Evolutionary conservation across 2,329 filamentous ascomycete genomes (phyloP), one percentile per base, ranked within the genome.

Genomic region (Phialocephala sp.): DNA sequence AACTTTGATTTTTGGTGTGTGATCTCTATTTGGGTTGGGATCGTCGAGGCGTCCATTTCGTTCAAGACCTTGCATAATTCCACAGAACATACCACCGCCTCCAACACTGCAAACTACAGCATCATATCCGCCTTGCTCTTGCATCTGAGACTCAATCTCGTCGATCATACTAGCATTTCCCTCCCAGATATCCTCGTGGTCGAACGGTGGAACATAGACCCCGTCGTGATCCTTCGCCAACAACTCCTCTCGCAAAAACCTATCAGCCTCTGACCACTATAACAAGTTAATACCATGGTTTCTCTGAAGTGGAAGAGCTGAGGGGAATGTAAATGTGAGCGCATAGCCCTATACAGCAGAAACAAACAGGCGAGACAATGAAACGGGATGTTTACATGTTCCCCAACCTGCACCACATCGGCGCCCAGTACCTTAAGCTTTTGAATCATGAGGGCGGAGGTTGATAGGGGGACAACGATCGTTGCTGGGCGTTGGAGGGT

Each of bases 51-150:
- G 65, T 14, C 69, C 68, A 60, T 41, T 62, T 36, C 45, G 52
- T 41, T 68, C 63, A 12, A 73, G 66, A 56, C 91, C 91, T 74
- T 89, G 82, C 78, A 91, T 86, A 62, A 96, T 79, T 8, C 93
- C 93, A 73, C 89, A 91, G 63, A 97, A 83, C 37, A 96, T 79
- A 0, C 93, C 92, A 18, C 93, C 93, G 4, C 93, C 93, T 12
- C 92, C 93, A 43, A 94, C 91, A 65, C 84, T 89, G 78, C 91
- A 94, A 55, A 94, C 85, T 18, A 97, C 81, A 12, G 64, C 91
- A 73, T 93, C 89, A 9, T 91, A 84, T 8, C 81, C 80, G 0
- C 69, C 73, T 24, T 56, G 24, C 0, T 41, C 59, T 54, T 56
- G 39, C 68, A 72, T 70, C 60, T 71, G 66, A 60, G 58, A 37